phyloP scores from a whole-genome alignment of 1,139 yeast genomes.

The Pneumocystis wakefieldiae region DNA sequence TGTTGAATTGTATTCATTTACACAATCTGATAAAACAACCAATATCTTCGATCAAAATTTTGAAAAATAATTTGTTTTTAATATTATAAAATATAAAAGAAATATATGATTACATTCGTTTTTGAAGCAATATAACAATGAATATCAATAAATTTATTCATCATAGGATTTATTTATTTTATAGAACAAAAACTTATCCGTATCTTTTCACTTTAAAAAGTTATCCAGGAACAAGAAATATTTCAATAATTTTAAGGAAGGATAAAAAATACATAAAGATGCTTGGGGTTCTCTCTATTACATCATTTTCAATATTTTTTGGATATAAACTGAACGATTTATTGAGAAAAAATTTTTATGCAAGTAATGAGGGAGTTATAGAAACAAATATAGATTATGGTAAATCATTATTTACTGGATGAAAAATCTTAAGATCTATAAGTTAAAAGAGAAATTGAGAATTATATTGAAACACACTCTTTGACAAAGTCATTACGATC shows the following conservation, averaged over 20 bases:
- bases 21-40: too few relatives aligned
- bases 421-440: neutral
- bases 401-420: neutral
- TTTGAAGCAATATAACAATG: too few relatives aligned
- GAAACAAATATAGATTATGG: neutral
- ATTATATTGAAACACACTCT: slow-evolving; percentile 4
- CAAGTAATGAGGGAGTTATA: neutral
- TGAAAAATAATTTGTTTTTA: too few relatives aligned
- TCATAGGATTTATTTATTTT: too few relatives aligned
- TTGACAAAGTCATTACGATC: slow-evolving; percentile 11
- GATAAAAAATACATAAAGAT: neutral
- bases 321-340: neutral
- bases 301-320: neutral
- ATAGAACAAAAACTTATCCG: too few relatives aligned
- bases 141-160: too few relatives aligned
- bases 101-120: too few relatives aligned
- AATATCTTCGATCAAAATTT: too few relatives aligned
- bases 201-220: too few relatives aligned
- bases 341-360: neutral
- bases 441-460: neutral
- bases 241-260: too few relatives aligned
- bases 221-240: too few relatives aligned
- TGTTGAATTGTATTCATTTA: neutral
- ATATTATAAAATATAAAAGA: too few relatives aligned
- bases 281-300: neutral